Conservation (phyloP, 805 yeast genomes). For the Kazachstania africana region DNA sequence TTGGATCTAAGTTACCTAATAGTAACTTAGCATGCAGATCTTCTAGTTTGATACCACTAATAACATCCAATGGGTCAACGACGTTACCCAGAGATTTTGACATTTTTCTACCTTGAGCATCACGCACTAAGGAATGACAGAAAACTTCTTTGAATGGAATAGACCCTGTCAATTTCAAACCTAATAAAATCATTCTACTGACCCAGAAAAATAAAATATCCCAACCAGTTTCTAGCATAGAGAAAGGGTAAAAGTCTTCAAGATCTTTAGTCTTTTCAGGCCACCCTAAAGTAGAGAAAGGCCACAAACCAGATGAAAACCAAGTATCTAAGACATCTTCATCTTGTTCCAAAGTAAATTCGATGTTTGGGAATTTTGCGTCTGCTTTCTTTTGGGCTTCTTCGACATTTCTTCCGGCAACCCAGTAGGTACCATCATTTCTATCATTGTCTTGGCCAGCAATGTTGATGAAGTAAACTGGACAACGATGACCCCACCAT, state of each 20-base stretch:
- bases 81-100: constrained; percentile 96
- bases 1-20: constrained; percentile 78
- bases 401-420: constrained; percentile 71
- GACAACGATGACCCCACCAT: constrained; percentile 99
- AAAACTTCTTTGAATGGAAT: constrained; percentile 93
- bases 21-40: constrained; percentile 66
- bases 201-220: constrained; percentile 99
- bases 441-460: constrained; percentile 59
- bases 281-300: constrained; percentile 94
- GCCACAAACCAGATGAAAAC: constrained; percentile 98
- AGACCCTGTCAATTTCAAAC: constrained; percentile 78
- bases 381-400: constrained; percentile 82
- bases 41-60: constrained; percentile 73
- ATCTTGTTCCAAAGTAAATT: constrained; percentile 78
- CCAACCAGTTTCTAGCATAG: constrained; percentile 97
- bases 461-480: constrained; percentile 76
- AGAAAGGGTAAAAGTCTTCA: constrained; percentile 75
- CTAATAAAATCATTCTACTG: constrained; percentile 86
- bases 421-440: constrained; percentile 67
- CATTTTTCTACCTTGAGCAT: constrained; percentile 98
- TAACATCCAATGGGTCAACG: constrained; percentile 90
- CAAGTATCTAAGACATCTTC: constrained; percentile 98
- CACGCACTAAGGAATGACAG: constrained; percentile 97
- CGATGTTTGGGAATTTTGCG: constrained; percentile 55
- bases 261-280: constrained; percentile 70